phyloP scores from a whole-genome alignment of 108 stramenopile genomes.

The Thalassiosira profunda region DNA sequence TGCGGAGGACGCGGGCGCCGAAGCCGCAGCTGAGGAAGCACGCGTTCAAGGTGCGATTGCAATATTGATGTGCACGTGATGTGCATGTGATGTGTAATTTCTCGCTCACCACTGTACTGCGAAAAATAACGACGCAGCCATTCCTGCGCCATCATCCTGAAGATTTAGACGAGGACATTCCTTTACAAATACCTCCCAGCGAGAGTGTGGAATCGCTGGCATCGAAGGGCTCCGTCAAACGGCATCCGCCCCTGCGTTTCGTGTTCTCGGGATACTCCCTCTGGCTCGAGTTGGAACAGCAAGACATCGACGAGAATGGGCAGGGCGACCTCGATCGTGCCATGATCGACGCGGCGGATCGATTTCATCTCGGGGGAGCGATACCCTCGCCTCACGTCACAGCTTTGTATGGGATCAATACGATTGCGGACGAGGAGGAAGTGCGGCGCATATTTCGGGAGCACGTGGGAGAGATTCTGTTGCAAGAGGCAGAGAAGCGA shows the following conservation, averaged over 20 bases:
- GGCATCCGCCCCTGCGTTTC: constrained; percentile 32
- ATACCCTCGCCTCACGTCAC: constrained; percentile 53
- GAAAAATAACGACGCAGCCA: too few species aligned
- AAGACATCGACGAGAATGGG: constrained; percentile 11
- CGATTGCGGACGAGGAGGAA: constrained; percentile 14
- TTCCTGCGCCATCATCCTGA: too few species aligned
- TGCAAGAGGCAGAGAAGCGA: constrained; percentile 10
- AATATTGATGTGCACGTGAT: too few species aligned
- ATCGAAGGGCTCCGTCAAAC: background rate
- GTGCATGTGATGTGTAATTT: too few species aligned
- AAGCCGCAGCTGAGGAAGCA: too few species aligned
- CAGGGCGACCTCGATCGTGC: constrained; percentile 33
- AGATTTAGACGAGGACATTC: too few species aligned
- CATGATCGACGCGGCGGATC: constrained; percentile 23
- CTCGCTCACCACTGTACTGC: too few species aligned
- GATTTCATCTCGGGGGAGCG: constrained; percentile 11
- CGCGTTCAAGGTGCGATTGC: too few species aligned
- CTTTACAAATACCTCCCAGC: background rate
- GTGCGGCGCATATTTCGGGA: constrained; percentile 22
- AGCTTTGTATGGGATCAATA: constrained; percentile 40
- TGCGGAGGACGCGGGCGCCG: too few species aligned
- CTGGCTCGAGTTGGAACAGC: constrained; percentile 52
- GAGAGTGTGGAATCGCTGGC: too few species aligned
- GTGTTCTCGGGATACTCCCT: constrained; percentile 45
- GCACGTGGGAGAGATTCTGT: constrained; percentile 17